These are phyloP conservation scores for Pneumocystis murina DNA, from an alignment of 1,139 yeast genomes.

Conservation along the genomic window DNA sequence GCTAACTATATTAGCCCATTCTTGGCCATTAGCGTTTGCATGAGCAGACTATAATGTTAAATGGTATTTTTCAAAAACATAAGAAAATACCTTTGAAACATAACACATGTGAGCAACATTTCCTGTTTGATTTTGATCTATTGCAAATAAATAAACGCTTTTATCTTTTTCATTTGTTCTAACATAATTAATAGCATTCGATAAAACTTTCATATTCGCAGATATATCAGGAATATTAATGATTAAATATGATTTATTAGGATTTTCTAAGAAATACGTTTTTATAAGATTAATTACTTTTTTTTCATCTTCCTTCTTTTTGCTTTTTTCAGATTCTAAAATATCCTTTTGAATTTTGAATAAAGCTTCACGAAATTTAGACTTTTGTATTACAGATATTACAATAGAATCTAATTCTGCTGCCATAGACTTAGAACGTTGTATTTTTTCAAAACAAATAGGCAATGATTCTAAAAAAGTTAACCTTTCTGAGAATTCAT, in stretches of 20 bases:
- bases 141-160: constrained; percentile 71
- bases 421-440: constrained; percentile 65
- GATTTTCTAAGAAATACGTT: constrained; percentile 41
- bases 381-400: constrained; percentile 71
- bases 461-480: constrained; percentile 38
- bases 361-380: constrained; percentile 57
- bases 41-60: background rate
- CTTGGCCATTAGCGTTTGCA: constrained; percentile 63
- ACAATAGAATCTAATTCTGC: constrained; percentile 68
- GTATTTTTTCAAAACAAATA: constrained; percentile 61
- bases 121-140: constrained; percentile 36
- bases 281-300: constrained; percentile 68
- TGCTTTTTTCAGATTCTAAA: constrained; percentile 72
- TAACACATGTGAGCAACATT: constrained; percentile 94
- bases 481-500: constrained; percentile 49
- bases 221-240: constrained; percentile 48
- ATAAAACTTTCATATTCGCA: constrained; percentile 84
- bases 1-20: constrained; percentile 57
- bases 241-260: constrained; percentile 39
- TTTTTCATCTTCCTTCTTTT: constrained; percentile 78
- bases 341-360: constrained; percentile 67
- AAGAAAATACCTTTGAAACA: constrained; percentile 56
- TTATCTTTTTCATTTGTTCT: constrained; percentile 65
- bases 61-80: constrained; percentile 13
- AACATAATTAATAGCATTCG: constrained; percentile 77